These are phyloP conservation scores for Phytopythium kandeliae DNA, from an alignment of 352 stramenopile species.

Conservation along the genomic window DNA sequence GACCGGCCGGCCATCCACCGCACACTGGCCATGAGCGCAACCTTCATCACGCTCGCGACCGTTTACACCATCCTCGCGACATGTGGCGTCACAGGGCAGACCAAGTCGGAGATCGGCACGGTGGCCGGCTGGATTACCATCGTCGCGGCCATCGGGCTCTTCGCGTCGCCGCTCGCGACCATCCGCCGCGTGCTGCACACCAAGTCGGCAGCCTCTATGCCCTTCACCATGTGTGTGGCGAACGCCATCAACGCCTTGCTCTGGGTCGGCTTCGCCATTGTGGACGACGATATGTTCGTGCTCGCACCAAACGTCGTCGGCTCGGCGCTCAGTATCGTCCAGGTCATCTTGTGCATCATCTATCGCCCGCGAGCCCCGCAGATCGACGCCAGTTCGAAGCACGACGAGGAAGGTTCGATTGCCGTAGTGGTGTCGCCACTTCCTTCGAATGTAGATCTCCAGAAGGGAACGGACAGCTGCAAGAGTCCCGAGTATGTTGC, in stretches of 20 bases:
- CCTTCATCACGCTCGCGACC: conserved; percentile 8
- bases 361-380: conserved; percentile 3
- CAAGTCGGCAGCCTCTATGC: conserved; percentile 16
- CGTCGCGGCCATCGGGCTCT: conserved; percentile 23
- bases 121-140: conserved; percentile 20
- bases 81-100: conserved; percentile 22
- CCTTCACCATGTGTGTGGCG: conserved; percentile 19
- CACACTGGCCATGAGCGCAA: conserved; percentile 13
- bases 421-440: too few species aligned
- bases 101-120: conserved; percentile 13
- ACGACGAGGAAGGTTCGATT: too few species aligned
- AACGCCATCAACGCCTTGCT: conserved; percentile 17
- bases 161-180: conserved; percentile 21
- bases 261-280: conserved; percentile 17
- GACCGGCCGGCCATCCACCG: conserved; percentile 16
- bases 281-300: conserved; percentile 23
- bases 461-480: too few species aligned
- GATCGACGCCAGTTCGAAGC: too few species aligned
- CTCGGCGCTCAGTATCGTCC: conserved; percentile 15
- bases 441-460: too few species aligned
- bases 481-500: too few species aligned
- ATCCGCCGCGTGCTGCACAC: conserved; percentile 13
- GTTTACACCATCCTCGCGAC: conserved; percentile 23
- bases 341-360: conserved; percentile 16
- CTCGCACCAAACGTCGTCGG: conserved; percentile 20